Base-by-base conservation (phyloP, 306 rosid genomes). In the Hippophae tibetana region DNA sequence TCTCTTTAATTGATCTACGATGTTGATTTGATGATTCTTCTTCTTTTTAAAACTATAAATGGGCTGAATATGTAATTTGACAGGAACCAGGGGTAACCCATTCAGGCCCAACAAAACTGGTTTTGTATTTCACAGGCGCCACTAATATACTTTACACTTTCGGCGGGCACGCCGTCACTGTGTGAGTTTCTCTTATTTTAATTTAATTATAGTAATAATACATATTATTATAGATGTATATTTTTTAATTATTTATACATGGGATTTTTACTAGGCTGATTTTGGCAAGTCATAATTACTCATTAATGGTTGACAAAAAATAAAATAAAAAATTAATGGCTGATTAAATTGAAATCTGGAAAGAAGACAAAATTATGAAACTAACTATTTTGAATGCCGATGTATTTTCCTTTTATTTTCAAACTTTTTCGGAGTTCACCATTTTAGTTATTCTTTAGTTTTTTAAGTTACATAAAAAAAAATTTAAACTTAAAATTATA, bases 151-250 rank as follows among this genome's bases (percentile, higher is more conserved):
- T 87, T 31, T 87, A 87, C 78, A 87, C 95, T 74, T 87, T 87
- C 82, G 95, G 95, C 67, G 95, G 95, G 45, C 95, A 87, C 71
- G 93, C 95, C 61, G 86, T 87, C 52, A 87, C 93, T 65, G 95
- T 87, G 95, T 87, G 62, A 84, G 84, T 64, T 44, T 59, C 38
- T 4, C 4, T 58, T 46, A 18, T 3, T 43, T 63, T 56, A 7
- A 54, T 62, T 49, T 26, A 13, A 3, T 41, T 0, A 12, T 7
- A 7, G 53, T 47, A 23, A 1, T 8, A n/a, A 18, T 50, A 14
- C 31, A 40, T 54, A 31, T 1, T 6, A 43, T 9, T 47, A 55
- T 26, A 13, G 12, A 25, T 43, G 62, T 5, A 9, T 54, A 2
- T 5, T 42, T 64, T 44, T 9, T 7, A 27, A 27, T 27, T 31